These are phyloP conservation scores for Chernovozyma aurita DNA, from an alignment of 1,139 yeast genomes.

Conservation along the genomic window DNA sequence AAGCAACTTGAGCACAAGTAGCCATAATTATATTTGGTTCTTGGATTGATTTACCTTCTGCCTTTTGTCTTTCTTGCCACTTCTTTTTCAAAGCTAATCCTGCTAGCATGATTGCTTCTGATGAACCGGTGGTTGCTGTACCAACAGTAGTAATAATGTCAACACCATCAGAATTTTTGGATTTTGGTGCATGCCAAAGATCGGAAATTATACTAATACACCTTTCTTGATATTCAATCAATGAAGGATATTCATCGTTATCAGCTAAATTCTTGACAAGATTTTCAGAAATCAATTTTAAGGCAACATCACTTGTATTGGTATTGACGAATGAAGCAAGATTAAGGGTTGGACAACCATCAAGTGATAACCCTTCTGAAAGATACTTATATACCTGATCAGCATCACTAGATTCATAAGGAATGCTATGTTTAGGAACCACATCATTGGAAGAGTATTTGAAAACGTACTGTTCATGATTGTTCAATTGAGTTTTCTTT, in stretches of 20 bases:
- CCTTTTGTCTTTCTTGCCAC: slow-evolving; percentile 71
- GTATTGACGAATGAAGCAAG: slow-evolving; percentile 90
- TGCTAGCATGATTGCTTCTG: slow-evolving; percentile 91
- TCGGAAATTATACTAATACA: slow-evolving; percentile 77
- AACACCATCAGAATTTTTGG: slow-evolving; percentile 23
- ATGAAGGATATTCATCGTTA: slow-evolving; percentile 87
- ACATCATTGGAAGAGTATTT: slow-evolving; percentile 28
- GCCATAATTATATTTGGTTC: slow-evolving; percentile 91
- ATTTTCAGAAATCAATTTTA: slow-evolving; percentile 58
- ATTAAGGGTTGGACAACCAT: slow-evolving; percentile 80
- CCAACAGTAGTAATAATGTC: slow-evolving; percentile 55
- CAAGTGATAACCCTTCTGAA: slow-evolving; percentile 70
- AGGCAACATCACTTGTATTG: slow-evolving; percentile 41
- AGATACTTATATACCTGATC: slow-evolving; percentile 58
- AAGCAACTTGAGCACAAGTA: slow-evolving; percentile 90
- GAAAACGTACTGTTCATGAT: slow-evolving; percentile 29
- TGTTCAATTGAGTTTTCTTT: slow-evolving; percentile 20
- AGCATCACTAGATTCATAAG: slow-evolving; percentile 49
- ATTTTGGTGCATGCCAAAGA: slow-evolving; percentile 73
- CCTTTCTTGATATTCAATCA: slow-evolving; percentile 74
- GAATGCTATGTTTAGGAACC: slow-evolving; percentile 52
- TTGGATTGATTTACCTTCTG: slow-evolving; percentile 52
- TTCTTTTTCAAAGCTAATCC: slow-evolving; percentile 87
- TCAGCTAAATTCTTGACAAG: slow-evolving; percentile 86
- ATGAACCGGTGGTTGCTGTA: slow-evolving; percentile 89